phyloP scores from a whole-genome alignment of 2,329 filamentous ascomycete genomes.

The Coniochaeta pulveracea region DNA sequence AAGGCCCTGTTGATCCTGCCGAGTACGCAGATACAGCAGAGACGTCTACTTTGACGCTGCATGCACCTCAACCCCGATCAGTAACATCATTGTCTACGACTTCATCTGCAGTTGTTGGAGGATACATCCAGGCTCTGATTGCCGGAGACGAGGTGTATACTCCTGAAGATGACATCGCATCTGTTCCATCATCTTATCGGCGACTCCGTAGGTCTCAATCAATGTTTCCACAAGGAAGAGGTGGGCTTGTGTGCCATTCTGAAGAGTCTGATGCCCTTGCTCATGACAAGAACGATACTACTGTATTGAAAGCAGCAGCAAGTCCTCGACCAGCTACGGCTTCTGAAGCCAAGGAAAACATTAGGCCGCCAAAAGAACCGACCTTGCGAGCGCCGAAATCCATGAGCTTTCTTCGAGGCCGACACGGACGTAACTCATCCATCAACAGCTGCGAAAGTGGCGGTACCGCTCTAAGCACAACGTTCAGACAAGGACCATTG shows the following conservation, averaged over 20 bases:
- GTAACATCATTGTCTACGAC: background rate
- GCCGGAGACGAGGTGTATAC: slow-evolving; percentile 31
- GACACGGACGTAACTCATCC: slow-evolving; percentile 16
- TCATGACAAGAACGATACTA: too few species aligned
- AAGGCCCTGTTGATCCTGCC: background rate
- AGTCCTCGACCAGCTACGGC: slow-evolving; percentile 1
- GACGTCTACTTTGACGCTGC: background rate
- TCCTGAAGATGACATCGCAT: slow-evolving; percentile 34
- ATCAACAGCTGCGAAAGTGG: slow-evolving; percentile 21
- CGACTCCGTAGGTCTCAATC: slow-evolving; percentile 44
- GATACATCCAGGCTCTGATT: slow-evolving; percentile 24
- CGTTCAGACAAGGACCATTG: slow-evolving; percentile 9
- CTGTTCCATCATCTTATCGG: slow-evolving; percentile 34
- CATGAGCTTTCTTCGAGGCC: slow-evolving; percentile 37
- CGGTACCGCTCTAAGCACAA: slow-evolving; percentile 9
- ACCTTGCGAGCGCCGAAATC: slow-evolving; percentile 37
- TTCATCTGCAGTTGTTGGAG: slow-evolving; percentile 13
- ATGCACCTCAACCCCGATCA: background rate
- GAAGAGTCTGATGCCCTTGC: background rate
- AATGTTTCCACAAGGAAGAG: slow-evolving; percentile 27
- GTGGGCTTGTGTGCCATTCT: background rate
- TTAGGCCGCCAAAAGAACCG: slow-evolving; percentile 10
- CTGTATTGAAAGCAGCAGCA: background rate
- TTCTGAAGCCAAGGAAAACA: slow-evolving; percentile 17
- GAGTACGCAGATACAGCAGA: background rate